Conservation (phyloP, 2,329 filamentous ascomycete genomes). For the Tolypocladium nubicola region DNA sequence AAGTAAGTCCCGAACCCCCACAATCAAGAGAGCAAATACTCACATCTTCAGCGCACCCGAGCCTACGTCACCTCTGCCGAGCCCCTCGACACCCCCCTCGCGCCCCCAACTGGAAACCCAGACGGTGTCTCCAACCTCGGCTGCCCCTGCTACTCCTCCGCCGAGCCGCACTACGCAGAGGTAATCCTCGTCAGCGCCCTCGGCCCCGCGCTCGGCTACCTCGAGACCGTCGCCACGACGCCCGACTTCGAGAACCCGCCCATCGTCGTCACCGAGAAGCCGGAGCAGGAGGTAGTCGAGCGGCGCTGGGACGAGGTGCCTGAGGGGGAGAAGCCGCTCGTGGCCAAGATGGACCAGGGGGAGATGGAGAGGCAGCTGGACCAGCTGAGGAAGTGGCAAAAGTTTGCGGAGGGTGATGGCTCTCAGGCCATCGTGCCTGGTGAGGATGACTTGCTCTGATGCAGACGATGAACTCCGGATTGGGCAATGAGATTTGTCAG, state of each 20-base stretch:
- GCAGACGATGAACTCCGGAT: neutral
- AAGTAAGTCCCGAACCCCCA: constrained; percentile 26
- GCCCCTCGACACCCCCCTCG: constrained; percentile 40
- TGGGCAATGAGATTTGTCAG: neutral
- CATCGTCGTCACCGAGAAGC: constrained; percentile 18
- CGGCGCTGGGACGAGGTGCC: constrained; percentile 19
- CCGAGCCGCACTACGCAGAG: constrained; percentile 49
- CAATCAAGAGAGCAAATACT: constrained; percentile 10
- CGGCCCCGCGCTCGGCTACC: constrained; percentile 45
- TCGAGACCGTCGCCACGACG: constrained; percentile 41
- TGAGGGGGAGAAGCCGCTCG: constrained; percentile 17
- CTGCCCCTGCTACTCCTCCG: constrained; percentile 60
- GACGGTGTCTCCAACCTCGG: constrained; percentile 37
- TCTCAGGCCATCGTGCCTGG: constrained; percentile 5
- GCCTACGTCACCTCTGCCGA: constrained; percentile 47
- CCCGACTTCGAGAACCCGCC: constrained; percentile 28
- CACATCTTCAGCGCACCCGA: constrained; percentile 38
- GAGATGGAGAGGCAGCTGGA: constrained; percentile 13
- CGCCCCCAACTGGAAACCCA: constrained; percentile 38
- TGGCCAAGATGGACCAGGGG: constrained; percentile 10
- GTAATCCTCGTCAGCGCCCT: constrained; percentile 48
- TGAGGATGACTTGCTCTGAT: neutral
- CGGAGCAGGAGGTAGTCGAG: constrained; percentile 8
- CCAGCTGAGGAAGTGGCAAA: constrained; percentile 14
- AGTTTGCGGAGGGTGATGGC: constrained; percentile 5